Percentiles rank a stretch among this genome's conserved stretches.
Conservation (phyloP, 129 eudicot species). For the Centrapalus pauciflorus region DNA sequence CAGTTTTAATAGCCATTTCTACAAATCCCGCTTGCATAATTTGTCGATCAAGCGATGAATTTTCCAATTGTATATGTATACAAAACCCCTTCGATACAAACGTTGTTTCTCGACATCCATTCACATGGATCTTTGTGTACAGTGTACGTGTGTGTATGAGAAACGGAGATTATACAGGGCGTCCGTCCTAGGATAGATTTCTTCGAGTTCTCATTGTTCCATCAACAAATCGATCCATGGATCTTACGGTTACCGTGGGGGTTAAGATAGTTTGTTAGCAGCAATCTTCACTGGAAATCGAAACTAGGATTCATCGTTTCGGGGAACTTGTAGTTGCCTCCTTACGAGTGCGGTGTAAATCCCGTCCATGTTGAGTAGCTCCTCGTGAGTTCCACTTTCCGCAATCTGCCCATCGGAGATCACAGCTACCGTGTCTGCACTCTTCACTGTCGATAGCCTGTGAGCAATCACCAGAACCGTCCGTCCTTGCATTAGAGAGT, state of each 20-base stretch:
- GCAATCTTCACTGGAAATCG: neutral
- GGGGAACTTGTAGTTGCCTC: conserved; percentile 57
- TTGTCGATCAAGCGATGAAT: neutral
- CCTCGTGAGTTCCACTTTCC: conserved; percentile 63
- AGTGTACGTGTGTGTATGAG: neutral
- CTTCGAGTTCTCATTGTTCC: neutral
- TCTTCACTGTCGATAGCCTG: conserved; percentile 68
- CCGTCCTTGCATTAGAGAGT: conserved; percentile 63
- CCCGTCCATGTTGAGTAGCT: conserved; percentile 58
- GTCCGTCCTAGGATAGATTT: neutral
- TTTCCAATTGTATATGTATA: conserved; percentile 9
- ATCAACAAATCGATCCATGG: neutral
- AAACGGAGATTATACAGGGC: neutral
- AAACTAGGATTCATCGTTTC: conserved; percentile 31
- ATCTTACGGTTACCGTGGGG: neutral
- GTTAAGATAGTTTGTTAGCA: neutral
- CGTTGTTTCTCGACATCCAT: conserved; percentile 9
- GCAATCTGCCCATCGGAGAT: conserved; percentile 67
- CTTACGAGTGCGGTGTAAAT: conserved; percentile 68
- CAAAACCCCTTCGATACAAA: conserved; percentile 17
- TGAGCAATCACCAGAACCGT: conserved; percentile 75
- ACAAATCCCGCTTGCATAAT: neutral
- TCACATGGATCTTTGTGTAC: neutral
- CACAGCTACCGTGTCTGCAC: conserved; percentile 65
- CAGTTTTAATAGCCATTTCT: neutral